These are phyloP conservation scores for Thalassiosira tumida DNA, from an alignment of 352 stramenopile genomes.

Conservation along the genomic window DNA sequence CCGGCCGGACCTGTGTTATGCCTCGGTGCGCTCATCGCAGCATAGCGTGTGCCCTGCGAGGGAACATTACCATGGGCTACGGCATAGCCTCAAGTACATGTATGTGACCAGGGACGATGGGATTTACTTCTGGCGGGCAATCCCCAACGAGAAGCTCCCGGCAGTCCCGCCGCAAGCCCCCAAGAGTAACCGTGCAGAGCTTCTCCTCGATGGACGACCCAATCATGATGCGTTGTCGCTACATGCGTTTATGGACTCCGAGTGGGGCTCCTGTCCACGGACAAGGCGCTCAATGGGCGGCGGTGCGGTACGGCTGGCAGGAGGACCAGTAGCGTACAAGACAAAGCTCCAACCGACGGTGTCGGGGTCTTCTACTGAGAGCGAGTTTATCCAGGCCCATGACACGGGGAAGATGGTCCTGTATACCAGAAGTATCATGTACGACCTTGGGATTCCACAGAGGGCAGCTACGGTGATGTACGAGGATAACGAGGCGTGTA, in stretches of 20 bases:
- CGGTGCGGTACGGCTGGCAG: not conserved
- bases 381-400: slow-evolving; percentile 38
- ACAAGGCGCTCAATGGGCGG: slow-evolving; percentile 9
- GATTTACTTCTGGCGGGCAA: slow-evolving; percentile 30
- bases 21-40: slow-evolving; percentile 32
- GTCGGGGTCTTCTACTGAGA: slow-evolving; percentile 19
- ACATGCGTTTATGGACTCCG: slow-evolving; percentile 41
- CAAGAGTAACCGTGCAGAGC: slow-evolving; percentile 12
- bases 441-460: slow-evolving; percentile 39
- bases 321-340: slow-evolving; percentile 18
- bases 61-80: slow-evolving; percentile 66
- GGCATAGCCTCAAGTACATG: slow-evolving; percentile 56
- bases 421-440: slow-evolving; percentile 30
- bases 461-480: slow-evolving; percentile 22
- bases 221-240: not conserved
- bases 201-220: not conserved
- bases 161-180: not conserved
- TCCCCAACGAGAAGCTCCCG: not conserved
- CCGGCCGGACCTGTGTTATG: slow-evolving; percentile 48
- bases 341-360: slow-evolving; percentile 36
- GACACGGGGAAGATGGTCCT: slow-evolving; percentile 32
- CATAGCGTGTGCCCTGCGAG: slow-evolving; percentile 7
- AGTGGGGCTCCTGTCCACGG: slow-evolving; percentile 41
- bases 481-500: slow-evolving; percentile 39
- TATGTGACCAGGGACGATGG: slow-evolving; percentile 29